Evolutionary conservation across 2,329 filamentous ascomycete genomes (phyloP), one percentile per base, ranked within the genome.

Genomic region (Leptosphaerulina australis): DNA sequence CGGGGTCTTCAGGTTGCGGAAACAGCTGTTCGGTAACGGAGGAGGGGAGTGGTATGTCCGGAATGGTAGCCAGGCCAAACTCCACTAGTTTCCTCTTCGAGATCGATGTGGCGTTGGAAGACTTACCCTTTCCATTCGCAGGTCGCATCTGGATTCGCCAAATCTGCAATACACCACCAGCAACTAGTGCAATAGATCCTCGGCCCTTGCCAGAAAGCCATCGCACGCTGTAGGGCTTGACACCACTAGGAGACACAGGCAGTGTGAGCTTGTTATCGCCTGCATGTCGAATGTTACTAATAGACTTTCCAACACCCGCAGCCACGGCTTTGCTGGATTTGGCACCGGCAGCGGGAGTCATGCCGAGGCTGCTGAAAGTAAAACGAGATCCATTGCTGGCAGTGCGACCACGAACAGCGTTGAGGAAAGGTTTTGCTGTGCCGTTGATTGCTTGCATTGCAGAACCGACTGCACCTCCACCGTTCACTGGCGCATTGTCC

Each of bases 261-360:
- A 91, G 76, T 35, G 87, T 83, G 31, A 91, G 81, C 55, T 90
- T 83, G 70, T 90, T 91, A 67, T 91, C 88, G 9, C 86, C 86
- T 0, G 84, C 88, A 61, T 91, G 88, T 36, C 88, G 85, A 50
- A 91, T 81, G 48, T 86, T 87, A 53, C 75, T 75, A n/a, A 91
- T 81, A 3, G 88, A 90, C 67, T 85, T 86, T 67, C 85, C 89
- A 55, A 92, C 85, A 35, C 87, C 87, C 39, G 85, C 86, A 45
- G 87, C 88, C 45, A 92, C 81, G 18, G 85, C 86, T 67, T 88
- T 86, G 18, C 86, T 84, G 9, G 88, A 86, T 60, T 90, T 87
- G 5, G 87, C 85, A 15, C 74, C 73, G 17, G 66, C 72, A 22
- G 73, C 70, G 30, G 74, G 72, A 5, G 74, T 74, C 57, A 74